These are phyloP conservation scores for Sarcomyxa edulis DNA, from an alignment of 768 basidiomycete genomes.

Conservation along the genomic window DNA sequence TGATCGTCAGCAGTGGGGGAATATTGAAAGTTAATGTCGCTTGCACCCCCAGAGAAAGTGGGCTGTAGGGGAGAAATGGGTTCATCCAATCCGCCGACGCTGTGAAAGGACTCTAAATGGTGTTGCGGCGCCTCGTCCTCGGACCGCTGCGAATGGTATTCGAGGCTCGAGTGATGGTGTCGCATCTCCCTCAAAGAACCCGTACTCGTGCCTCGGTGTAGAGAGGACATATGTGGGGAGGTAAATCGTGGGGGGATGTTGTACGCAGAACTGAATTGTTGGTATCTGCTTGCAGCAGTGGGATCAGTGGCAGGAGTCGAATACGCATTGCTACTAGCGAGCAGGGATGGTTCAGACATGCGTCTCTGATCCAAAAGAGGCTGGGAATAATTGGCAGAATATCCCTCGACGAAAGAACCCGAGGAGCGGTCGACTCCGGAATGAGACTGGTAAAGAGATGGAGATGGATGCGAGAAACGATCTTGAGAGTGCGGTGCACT, in stretches of 20 bases:
- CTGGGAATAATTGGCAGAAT: constrained; percentile 31
- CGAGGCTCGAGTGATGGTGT: constrained; percentile 26
- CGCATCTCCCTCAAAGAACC: constrained; percentile 40
- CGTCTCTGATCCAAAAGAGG: constrained; percentile 52
- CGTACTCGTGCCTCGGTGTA: constrained; percentile 41
- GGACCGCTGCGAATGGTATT: constrained; percentile 28
- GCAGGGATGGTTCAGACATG: constrained; percentile 62
- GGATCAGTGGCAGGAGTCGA: constrained; percentile 24
- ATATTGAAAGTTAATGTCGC: constrained; percentile 34
- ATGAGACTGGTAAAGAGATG: constrained; percentile 33
- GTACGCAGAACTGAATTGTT: constrained; percentile 37
- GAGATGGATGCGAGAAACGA: constrained; percentile 37
- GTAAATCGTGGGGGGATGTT: constrained; percentile 29
- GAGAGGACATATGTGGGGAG: constrained; percentile 29
- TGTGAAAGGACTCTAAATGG: constrained; percentile 26
- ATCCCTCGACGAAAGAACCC: constrained; percentile 19
- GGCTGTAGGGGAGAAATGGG: constrained; percentile 53
- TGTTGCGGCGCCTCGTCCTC: constrained; percentile 22
- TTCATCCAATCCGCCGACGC: constrained; percentile 32
- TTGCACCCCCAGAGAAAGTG: constrained; percentile 40
- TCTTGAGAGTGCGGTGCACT: constrained; percentile 39
- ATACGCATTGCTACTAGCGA: constrained; percentile 34
- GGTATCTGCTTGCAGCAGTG: constrained; percentile 27
- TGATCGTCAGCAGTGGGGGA: constrained; percentile 41
- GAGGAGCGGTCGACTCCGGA: constrained; percentile 35